Evolutionary conservation across 139 green algal species (phyloP), one percentile per base, ranked within the genome.

Genomic region (Chlamydomonas asymmetrica): DNA sequence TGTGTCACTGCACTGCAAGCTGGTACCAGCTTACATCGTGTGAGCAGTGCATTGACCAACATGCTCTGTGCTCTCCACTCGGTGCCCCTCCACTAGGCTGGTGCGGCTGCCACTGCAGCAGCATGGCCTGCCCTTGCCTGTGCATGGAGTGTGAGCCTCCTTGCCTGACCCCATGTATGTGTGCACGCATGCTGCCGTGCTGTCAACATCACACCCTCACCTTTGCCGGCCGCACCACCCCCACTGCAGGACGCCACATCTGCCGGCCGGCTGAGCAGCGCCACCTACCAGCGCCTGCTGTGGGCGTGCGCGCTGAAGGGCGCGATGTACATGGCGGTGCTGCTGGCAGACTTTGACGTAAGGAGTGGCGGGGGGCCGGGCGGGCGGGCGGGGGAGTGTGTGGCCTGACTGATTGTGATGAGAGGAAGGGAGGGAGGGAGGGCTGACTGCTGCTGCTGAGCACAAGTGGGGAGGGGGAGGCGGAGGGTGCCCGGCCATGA

Each of bases 221-320:
- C 54, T 32, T 18, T 16, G 22, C 8, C 29, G 8, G 16, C 18
- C 18, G 13, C 45, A 16, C 45, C 54, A 62, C 29, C 20, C 48
- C 50, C 67, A 66, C 25, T 40, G 63, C 60, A 88, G 80, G 83
- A 88, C 39, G 87, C 87, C 13, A 79, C 80, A 5, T 70, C 71
- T 27, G 69, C 82, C 37, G 78, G 68, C 3, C 77, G 83, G 20
- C 76, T 92, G 54, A 41, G 60, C 13, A 84, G 73, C 3, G 81
- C 85, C 64, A 92, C 87, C 35, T 92, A 92, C 83, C 78, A 86
- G 75, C 80, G 86, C 5, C 80, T 92, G 6, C 76, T 81, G 73
- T 34, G 80, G n/a, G 86, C 62, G 0, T 70, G 85, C 23, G 25
- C 85, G 1, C 63, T 48, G 64, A 88, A 84, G 72, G 72, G 49